Evolutionary conservation across 129 eudicot genomes (phyloP).

Genomic region (Flaveria trinervia): DNA sequence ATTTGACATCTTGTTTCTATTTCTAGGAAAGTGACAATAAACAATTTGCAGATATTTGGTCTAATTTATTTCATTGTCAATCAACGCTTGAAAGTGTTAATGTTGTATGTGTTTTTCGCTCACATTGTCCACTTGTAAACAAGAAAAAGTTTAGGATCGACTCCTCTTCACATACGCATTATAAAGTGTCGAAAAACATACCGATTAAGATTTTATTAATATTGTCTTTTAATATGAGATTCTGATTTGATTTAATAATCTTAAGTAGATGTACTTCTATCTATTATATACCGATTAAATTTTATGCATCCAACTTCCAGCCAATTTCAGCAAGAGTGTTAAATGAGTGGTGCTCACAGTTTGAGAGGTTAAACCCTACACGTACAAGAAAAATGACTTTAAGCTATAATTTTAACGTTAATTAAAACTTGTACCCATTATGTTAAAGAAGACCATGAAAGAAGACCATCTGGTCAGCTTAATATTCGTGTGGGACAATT

Average conservation of each 20-base stretch:
- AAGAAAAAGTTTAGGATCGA: conserved; percentile 15
- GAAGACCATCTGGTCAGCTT: not conserved
- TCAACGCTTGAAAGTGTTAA: not conserved
- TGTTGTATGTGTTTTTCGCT: conserved; percentile 9
- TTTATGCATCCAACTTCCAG: not conserved
- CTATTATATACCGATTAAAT: not conserved
- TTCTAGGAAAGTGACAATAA: conserved; percentile 34
- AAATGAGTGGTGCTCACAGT: not conserved
- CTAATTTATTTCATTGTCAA: conserved; percentile 23
- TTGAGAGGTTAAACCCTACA: not conserved
- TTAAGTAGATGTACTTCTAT: not conserved
- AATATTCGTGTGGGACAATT: not conserved
- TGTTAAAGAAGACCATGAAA: not conserved
- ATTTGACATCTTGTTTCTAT: conserved; percentile 30
- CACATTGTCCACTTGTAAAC: conserved; percentile 22
- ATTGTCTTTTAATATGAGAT: conserved; percentile 6
- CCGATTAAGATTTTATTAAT: not conserved
- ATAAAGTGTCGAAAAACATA: conserved; percentile 18
- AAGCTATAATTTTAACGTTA: no score
- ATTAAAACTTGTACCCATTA: not conserved
- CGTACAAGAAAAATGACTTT: not conserved
- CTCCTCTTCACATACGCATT: conserved; percentile 15
- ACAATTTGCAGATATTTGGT: conserved; percentile 21
- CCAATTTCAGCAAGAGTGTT: not conserved
- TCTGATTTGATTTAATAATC: not conserved